Evolutionary conservation across 257 asterid genomes (phyloP).

Genomic region (Solanum neorickii): DNA sequence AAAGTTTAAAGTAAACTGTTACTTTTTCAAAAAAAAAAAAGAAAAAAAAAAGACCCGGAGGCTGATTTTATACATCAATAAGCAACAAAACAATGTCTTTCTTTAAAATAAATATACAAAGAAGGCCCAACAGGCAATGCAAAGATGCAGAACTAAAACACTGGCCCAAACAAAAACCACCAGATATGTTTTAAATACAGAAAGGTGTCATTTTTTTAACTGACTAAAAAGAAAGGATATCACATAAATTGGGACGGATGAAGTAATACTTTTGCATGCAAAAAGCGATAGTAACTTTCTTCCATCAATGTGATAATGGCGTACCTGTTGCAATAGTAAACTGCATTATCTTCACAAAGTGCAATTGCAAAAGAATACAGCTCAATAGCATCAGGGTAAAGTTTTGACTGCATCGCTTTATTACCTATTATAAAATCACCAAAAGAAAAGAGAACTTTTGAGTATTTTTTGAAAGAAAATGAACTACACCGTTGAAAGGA

Average conservation of each 20-base stretch:
- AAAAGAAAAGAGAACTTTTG: not conserved
- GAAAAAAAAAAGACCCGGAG: not conserved
- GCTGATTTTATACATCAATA: not conserved
- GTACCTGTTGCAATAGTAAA: slow-evolving; percentile 81
- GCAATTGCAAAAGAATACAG: slow-evolving; percentile 71
- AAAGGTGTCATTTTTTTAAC: not conserved
- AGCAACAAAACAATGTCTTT: not conserved
- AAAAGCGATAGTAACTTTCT: not conserved
- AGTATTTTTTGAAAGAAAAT: not conserved
- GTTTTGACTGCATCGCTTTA: slow-evolving; percentile 67
- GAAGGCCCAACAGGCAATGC: not conserved
- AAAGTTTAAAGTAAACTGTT: not conserved
- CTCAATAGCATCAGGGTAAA: slow-evolving; percentile 52
- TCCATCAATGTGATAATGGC: not conserved
- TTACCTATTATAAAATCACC: slow-evolving; percentile 29
- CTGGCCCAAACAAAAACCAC: not conserved
- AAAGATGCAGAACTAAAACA: not conserved
- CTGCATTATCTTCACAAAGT: slow-evolving; percentile 60
- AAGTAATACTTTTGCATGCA: not conserved
- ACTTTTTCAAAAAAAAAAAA: not conserved
- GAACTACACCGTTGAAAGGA: not conserved
- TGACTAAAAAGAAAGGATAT: not conserved
- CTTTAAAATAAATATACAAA: not conserved
- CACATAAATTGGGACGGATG: not conserved
- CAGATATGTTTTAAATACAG: not conserved